Conservation (phyloP, 202 grass and related monocot genomes). For the Hordeum pubiflorum region DNA sequence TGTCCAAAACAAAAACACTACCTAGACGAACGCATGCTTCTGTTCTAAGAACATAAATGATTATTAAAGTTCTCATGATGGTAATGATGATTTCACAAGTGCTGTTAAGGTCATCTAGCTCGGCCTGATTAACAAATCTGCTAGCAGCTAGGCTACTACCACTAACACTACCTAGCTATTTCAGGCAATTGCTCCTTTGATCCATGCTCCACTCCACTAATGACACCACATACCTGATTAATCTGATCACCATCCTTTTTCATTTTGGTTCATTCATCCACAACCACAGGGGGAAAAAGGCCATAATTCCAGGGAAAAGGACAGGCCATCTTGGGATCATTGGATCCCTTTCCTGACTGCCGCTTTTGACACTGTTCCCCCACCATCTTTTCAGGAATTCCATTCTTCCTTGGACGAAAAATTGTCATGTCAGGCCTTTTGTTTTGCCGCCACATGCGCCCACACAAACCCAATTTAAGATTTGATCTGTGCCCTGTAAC, state of each 20-base stretch:
- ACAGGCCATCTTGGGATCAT: slow-evolving; percentile 31
- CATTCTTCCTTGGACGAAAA: slow-evolving; percentile 11
- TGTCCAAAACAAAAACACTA: not conserved
- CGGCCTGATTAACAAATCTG: slow-evolving; percentile 29
- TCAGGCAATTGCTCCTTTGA: slow-evolving; percentile 6
- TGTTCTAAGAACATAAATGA: not conserved
- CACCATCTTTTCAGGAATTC: not conserved
- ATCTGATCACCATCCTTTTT: not conserved
- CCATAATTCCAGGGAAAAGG: slow-evolving; percentile 11
- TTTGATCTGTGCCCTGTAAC: slow-evolving; percentile 20
- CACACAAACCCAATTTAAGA: slow-evolving; percentile 7
- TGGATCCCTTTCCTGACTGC: slow-evolving; percentile 40
- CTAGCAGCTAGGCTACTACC: not conserved
- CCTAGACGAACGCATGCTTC: not conserved
- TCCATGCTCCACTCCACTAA: slow-evolving; percentile 16
- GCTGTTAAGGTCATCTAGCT: not conserved
- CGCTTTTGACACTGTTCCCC: slow-evolving; percentile 22
- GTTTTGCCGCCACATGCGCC: slow-evolving; percentile 30
- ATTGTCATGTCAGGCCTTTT: slow-evolving; percentile 40
- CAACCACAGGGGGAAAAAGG: not conserved
- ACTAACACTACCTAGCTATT: slow-evolving; percentile 12
- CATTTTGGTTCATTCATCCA: not conserved
- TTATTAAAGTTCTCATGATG: slow-evolving; percentile 13
- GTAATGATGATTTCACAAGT: slow-evolving; percentile 25
- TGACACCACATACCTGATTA: slow-evolving; percentile 16